Percentiles rank a stretch among this genome's conserved stretches.
Conservation (phyloP, 2,329 filamentous ascomycete species). For the Penicillium psychrosexuale region DNA sequence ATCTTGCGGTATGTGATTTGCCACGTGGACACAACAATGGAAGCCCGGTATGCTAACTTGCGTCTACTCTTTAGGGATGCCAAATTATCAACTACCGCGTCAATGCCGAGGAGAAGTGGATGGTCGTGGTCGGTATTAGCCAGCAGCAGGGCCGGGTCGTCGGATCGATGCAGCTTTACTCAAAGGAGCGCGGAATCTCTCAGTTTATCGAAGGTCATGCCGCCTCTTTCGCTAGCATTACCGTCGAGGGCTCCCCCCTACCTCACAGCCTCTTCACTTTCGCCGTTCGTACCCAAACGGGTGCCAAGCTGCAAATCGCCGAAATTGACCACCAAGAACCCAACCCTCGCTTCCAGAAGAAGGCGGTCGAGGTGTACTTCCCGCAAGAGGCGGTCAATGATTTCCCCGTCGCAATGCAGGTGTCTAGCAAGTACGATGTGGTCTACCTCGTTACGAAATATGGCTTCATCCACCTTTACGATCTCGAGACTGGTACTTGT, state of each 20-base stretch:
- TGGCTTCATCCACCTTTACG: constrained; percentile 97
- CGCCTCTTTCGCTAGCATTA: constrained; percentile 85
- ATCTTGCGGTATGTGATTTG: constrained; percentile 66
- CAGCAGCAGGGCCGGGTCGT: constrained; percentile 90
- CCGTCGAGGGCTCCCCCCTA: constrained; percentile 80
- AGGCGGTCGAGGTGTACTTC: constrained; percentile 97
- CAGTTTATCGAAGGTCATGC: constrained; percentile 98
- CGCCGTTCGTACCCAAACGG: constrained; percentile 81
- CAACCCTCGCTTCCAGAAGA: constrained; percentile 89
- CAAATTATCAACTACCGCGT: constrained; percentile 99
- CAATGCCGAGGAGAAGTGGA: constrained; percentile 95
- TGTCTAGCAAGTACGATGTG: constrained; percentile 93
- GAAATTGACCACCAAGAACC: constrained; percentile 91
- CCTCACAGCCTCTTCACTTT: constrained; percentile 97
- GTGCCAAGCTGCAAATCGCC: constrained; percentile 94
- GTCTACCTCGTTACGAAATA: constrained; percentile 98
- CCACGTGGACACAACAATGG: neutral
- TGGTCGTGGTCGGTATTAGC: constrained; percentile 94
- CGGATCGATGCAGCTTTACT: constrained; percentile 96
- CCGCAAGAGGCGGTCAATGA: constrained; percentile 92
- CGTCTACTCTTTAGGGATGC: constrained; percentile 61
- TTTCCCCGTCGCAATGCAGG: constrained; percentile 96
- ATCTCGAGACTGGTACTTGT: constrained; percentile 89
- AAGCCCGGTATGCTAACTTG: constrained; percentile 7
- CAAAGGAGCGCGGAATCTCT: constrained; percentile 91